Conservation (phyloP, 192 early-diverging fungal genomes). For the Backusella parvicylindrica region DNA sequence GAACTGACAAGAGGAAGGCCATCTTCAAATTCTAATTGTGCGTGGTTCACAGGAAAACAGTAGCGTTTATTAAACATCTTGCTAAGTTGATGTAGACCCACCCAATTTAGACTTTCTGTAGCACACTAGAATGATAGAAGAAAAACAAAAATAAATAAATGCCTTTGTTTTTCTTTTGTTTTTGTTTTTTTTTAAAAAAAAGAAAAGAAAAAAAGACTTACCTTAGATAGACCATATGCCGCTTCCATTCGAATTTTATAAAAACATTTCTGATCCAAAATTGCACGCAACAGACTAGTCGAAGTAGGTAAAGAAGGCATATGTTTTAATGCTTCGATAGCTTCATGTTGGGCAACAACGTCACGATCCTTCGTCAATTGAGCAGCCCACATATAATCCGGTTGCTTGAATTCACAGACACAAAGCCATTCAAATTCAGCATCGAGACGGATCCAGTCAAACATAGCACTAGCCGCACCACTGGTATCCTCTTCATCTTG, state of each 20-base stretch:
- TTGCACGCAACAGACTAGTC: slow-evolving; percentile 70
- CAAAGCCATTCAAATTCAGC: slow-evolving; percentile 95
- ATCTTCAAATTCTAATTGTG: slow-evolving; percentile 1
- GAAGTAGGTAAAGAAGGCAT: slow-evolving; percentile 64
- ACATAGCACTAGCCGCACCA: slow-evolving; percentile 56
- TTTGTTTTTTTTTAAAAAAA: not conserved
- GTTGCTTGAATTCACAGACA: slow-evolving; percentile 79
- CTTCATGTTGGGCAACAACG: slow-evolving; percentile 90
- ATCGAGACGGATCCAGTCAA: slow-evolving; percentile 97
- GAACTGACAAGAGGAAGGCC: slow-evolving; percentile 40
- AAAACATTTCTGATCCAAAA: slow-evolving; percentile 76
- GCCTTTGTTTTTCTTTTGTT: not conserved
- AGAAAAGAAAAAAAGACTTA: slow-evolving; percentile 5
- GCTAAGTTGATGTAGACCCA: slow-evolving; percentile 68
- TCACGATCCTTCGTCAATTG: slow-evolving; percentile 88
- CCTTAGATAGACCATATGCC: slow-evolving; percentile 62
- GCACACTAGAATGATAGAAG: slow-evolving; percentile 38
- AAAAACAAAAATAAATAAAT: not conserved
- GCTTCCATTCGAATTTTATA: slow-evolving; percentile 87
- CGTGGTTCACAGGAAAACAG: slow-evolving; percentile 46
- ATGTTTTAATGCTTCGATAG: slow-evolving; percentile 61
- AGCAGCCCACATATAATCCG: slow-evolving; percentile 94
- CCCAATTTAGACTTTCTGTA: slow-evolving; percentile 51
- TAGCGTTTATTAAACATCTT: slow-evolving; percentile 74
- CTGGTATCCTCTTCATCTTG: slow-evolving; percentile 70